A percentile compares a stretch with the other conserved stretches of the same genome.
Evolutionary conservation across 2,329 filamentous ascomycete genomes (phyloP).

Genomic region (Aureobasidium lini): DNA sequence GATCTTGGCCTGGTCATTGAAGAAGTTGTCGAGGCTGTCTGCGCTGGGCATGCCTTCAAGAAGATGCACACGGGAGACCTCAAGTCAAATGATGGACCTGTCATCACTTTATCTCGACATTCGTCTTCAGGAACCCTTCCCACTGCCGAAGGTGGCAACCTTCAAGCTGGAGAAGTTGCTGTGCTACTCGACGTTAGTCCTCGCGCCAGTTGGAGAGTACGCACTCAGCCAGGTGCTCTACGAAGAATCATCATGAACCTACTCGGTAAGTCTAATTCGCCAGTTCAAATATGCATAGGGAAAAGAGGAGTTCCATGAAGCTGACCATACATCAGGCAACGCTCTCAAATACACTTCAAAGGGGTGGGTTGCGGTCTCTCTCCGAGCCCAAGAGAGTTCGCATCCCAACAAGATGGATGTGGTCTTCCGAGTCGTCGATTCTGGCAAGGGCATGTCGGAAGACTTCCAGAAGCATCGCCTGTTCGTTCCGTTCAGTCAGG

Average conservation of each 20-base stretch:
- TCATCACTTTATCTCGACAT: not conserved
- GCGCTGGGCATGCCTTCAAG: slow-evolving; percentile 37
- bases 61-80: slow-evolving; percentile 13
- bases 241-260: slow-evolving; percentile 42
- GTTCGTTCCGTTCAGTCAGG: slow-evolving; percentile 59
- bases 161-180: slow-evolving; percentile 25
- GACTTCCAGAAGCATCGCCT: slow-evolving; percentile 54
- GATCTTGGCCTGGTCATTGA: slow-evolving; percentile 11
- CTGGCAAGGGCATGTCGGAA: slow-evolving; percentile 57
- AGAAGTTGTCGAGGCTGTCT: slow-evolving; percentile 15
- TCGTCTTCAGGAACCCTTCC: not conserved
- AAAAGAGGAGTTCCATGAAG: no score
- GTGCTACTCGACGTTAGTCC: slow-evolving; percentile 39
- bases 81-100: not conserved
- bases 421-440: slow-evolving; percentile 46
- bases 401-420: slow-evolving; percentile 8
- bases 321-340: slow-evolving; percentile 22
- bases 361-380: slow-evolving; percentile 33
- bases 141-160: not conserved
- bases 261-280: slow-evolving; percentile 23
- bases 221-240: slow-evolving; percentile 38
- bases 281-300: no score
- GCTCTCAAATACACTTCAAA: slow-evolving; percentile 38
- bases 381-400: slow-evolving; percentile 2
- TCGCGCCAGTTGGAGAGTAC: slow-evolving; percentile 35